phyloP scores from a whole-genome alignment of 352 stramenopile genomes.

The Pythium brassicae region DNA sequence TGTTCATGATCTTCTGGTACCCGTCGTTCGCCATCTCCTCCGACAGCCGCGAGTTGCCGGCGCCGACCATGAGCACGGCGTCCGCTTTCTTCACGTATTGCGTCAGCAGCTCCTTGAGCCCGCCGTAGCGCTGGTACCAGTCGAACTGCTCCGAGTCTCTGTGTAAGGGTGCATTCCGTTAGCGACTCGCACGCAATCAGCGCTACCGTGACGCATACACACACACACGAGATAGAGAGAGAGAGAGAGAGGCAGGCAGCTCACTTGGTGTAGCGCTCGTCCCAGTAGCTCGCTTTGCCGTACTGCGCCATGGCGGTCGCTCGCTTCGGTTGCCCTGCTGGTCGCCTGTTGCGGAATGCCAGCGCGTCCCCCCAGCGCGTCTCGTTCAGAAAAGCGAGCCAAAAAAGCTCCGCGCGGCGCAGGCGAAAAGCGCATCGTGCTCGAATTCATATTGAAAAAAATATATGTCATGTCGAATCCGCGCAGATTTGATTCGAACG shows the following conservation, averaged over 20 bases:
- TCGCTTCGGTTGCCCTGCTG: background rate
- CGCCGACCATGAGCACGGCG: slow-evolving; percentile 89
- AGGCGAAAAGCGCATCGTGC: background rate
- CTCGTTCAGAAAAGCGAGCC: background rate
- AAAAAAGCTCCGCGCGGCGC: background rate
- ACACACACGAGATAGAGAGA: no score
- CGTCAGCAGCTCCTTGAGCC: slow-evolving; percentile 84
- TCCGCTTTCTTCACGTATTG: slow-evolving; percentile 95
- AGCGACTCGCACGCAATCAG: background rate
- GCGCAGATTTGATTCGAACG: background rate
- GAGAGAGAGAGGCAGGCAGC: slow-evolving; percentile 2
- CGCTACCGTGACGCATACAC: background rate
- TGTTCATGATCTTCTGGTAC: slow-evolving; percentile 94
- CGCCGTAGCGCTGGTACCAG: slow-evolving; percentile 93
- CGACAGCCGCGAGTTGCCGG: slow-evolving; percentile 91
- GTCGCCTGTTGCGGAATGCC: slow-evolving; percentile 4
- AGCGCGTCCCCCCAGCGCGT: slow-evolving; percentile 1
- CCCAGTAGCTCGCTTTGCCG: slow-evolving; percentile 93
- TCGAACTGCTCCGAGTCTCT: slow-evolving; percentile 93
- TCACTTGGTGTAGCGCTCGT: slow-evolving; percentile 93
- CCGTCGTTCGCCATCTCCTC: slow-evolving; percentile 96
- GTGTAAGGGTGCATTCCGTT: background rate
- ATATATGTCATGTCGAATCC: background rate
- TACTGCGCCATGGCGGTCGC: slow-evolving; percentile 78
- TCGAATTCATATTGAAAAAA: background rate